Evolutionary conservation across 2,329 filamentous ascomycete genomes (phyloP).

Genomic region (Phaeosphaeriaceae sp.): DNA sequence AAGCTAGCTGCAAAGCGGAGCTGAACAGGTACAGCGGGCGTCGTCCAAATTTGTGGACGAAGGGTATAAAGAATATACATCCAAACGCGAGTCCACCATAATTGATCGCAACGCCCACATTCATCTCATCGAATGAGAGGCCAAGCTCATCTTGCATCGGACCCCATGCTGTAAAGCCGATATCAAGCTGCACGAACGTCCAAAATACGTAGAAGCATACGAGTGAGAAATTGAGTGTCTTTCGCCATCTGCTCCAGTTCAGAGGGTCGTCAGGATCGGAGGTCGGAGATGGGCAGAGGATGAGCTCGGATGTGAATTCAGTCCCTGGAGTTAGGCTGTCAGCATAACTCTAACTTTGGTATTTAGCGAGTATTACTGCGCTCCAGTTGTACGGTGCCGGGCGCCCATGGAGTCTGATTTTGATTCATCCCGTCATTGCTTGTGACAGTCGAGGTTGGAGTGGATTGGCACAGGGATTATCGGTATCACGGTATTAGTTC

Average conservation of each 20-base stretch:
- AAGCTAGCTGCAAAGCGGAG: slow-evolving; percentile 46
- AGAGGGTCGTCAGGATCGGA: slow-evolving; percentile 19
- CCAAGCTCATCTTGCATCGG: slow-evolving; percentile 53
- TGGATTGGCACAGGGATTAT: neutral
- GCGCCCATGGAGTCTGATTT: slow-evolving; percentile 8
- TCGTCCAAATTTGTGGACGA: slow-evolving; percentile 56
- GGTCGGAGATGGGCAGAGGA: slow-evolving; percentile 17
- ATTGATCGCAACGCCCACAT: slow-evolving; percentile 55
- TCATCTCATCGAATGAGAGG: slow-evolving; percentile 50
- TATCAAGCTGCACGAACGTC: slow-evolving; percentile 52
- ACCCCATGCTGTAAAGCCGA: slow-evolving; percentile 52
- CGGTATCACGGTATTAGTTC: neutral
- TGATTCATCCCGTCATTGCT: neutral
- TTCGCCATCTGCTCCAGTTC: slow-evolving; percentile 55
- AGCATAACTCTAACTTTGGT: neutral
- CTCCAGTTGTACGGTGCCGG: slow-evolving; percentile 15
- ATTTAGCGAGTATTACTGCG: slow-evolving; percentile 6
- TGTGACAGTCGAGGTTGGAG: neutral
- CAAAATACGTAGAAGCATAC: slow-evolving; percentile 53
- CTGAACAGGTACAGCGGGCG: slow-evolving; percentile 57
- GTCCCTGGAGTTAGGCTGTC: slow-evolving; percentile 6
- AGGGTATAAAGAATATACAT: slow-evolving; percentile 53
- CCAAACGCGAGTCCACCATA: slow-evolving; percentile 54
- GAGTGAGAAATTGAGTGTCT: slow-evolving; percentile 52
- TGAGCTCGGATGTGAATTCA: slow-evolving; percentile 4